Conservation (phyloP, 345 rosid species). For the Eucalyptus fibrosa region DNA sequence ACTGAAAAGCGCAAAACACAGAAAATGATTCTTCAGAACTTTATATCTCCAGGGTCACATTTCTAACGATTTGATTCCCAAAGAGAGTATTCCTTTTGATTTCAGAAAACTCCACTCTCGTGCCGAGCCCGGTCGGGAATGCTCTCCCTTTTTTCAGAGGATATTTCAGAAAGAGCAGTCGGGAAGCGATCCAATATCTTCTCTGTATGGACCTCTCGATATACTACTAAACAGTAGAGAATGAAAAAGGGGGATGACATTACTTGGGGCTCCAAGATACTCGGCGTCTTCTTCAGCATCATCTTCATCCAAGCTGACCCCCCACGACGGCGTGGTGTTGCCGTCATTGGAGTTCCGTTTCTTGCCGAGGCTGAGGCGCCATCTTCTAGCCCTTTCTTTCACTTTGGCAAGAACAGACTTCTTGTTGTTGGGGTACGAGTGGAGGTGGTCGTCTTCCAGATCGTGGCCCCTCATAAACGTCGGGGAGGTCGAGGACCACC, state of each 20-base stretch:
- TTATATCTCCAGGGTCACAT: background rate
- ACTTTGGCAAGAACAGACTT: constrained; percentile 63
- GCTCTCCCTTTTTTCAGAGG: background rate
- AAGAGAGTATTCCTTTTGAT: background rate
- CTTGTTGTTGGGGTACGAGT: constrained; percentile 16
- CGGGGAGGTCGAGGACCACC: constrained; percentile 9
- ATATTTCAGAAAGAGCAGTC: background rate
- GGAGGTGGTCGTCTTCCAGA: constrained; percentile 19
- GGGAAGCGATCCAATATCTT: background rate
- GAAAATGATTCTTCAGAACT: background rate
- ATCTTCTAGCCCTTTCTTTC: constrained; percentile 55
- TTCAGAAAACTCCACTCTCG: background rate
- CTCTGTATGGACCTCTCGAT: background rate
- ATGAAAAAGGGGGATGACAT: background rate
- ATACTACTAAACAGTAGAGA: background rate
- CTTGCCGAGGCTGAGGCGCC: constrained; percentile 40
- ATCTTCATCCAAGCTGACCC: constrained; percentile 25
- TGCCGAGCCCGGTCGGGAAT: background rate
- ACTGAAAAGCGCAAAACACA: background rate
- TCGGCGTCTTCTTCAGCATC: constrained; percentile 46
- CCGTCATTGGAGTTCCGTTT: constrained; percentile 33
- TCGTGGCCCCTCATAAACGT: background rate
- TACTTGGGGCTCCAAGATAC: constrained; percentile 74
- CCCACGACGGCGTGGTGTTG: constrained; percentile 33
- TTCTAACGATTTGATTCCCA: background rate